Evolutionary conservation across 139 green algal genomes (phyloP), one percentile per base, ranked within the genome.

Genomic region (Chlamydomonas incerta): DNA sequence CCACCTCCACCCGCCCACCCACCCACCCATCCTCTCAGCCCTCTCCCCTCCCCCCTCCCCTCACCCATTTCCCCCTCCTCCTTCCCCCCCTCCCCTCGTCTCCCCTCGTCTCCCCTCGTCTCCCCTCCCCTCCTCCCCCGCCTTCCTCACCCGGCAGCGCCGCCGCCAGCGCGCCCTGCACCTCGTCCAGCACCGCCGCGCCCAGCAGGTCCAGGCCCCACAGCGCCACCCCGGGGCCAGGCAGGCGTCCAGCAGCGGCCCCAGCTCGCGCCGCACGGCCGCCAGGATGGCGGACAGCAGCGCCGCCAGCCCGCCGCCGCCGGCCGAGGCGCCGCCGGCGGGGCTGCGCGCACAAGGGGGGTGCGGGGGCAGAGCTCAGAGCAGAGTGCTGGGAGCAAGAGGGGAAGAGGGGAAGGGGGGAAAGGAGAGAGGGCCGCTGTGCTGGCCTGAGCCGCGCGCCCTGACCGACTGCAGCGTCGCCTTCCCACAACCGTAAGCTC

Each of bases 141-240:
- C n/a, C n/a, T n/a, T n/a, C n/a, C n/a, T n/a, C 74, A 94, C 91
- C 92, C 50, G 96, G 93, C 80, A 96, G 74, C 11, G 70, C 66
- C 6, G 88, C 81, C 3, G 90, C 81, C 13, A 99, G 47, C 33
- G 90, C 87, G 0, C 76, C 72, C 11, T 94, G 82, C 65, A 98
- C 90, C 89, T 99, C 94, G 3, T 89, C 86, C 86, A 99, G 92
- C 34, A 99, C 79, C 46, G 91, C 88, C 46, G 87, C 90, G 20
- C 89, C 93, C 67, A 98, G 93, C 75, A 99, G 95, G 86, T 98
- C 89, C 77, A 98, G 95, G 15, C 83, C 67, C 3, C 94, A 86
- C 57, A 96, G 81, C n/a, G 89, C 83, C 1, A 85, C 4, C 93
- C 82, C 31, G 90, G 86, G 57, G 85, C 50, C 47, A 90, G 63